phyloP scores from a whole-genome alignment of 1,284 basidiomycete genomes.

The Trichosporon ovoides region DNA sequence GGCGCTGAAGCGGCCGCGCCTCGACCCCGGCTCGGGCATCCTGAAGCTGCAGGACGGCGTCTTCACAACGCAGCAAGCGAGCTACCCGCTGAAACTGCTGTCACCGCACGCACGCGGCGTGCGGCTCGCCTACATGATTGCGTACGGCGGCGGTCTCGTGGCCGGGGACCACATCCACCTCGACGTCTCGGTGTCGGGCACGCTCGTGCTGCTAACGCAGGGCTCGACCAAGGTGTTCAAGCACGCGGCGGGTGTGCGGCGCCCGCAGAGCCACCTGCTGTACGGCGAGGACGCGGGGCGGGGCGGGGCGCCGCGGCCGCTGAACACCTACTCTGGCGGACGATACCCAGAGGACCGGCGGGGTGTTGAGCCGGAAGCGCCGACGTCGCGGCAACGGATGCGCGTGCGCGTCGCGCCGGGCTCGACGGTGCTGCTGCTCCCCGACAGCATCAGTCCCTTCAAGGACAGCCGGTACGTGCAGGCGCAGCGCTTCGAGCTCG shows the following conservation, averaged over 20 bases:
- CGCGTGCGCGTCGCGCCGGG: conserved; percentile 55
- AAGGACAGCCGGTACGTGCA: conserved; percentile 74
- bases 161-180: conserved; percentile 74
- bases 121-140: conserved; percentile 71
- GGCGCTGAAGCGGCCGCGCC: not conserved
- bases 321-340: not conserved
- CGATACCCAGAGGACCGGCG: not conserved
- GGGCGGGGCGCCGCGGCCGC: not conserved
- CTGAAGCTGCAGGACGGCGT: conserved; percentile 46
- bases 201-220: conserved; percentile 51
- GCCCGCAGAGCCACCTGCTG: conserved; percentile 1
- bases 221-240: conserved; percentile 95
- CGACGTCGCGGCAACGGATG: conserved; percentile 49
- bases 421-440: conserved; percentile 70
- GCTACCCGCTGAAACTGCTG: conserved; percentile 87
- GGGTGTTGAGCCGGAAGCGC: conserved; percentile 1
- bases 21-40: conserved; percentile 32
- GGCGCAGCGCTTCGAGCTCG: conserved; percentile 61
- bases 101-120: conserved; percentile 57
- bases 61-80: conserved; percentile 70
- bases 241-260: conserved; percentile 55
- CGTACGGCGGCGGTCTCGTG: conserved; percentile 90
- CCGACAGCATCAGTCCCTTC: conserved; percentile 89
- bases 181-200: conserved; percentile 55
- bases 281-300: not conserved